Percentiles rank a stretch among this genome's conserved stretches.
These are phyloP conservation scores for Physcomitrium patens DNA, from an alignment of 225 moss, liverwort and hornwort genomes.

Conservation along the genomic window DNA sequence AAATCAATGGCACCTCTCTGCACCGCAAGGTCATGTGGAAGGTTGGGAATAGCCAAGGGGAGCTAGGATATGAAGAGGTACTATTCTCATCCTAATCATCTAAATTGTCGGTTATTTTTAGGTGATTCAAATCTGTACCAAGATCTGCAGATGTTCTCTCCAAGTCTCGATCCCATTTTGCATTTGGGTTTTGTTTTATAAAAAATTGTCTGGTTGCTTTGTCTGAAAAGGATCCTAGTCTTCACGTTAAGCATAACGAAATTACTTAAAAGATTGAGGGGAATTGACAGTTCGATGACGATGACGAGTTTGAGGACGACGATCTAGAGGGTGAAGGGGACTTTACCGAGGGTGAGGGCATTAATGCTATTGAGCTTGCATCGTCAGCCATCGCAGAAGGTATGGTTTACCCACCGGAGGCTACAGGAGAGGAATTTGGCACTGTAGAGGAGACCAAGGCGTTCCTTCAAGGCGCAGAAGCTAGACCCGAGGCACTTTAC, in stretches of 20 bases:
- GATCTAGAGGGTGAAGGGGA: slow-evolving; percentile 34
- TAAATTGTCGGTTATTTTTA: slow-evolving; percentile 24
- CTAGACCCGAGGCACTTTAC: slow-evolving; percentile 37
- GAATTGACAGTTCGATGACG: slow-evolving; percentile 49
- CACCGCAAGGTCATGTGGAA: slow-evolving; percentile 77
- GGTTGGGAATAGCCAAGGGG: slow-evolving; percentile 59
- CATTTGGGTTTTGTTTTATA: too few relatives aligned
- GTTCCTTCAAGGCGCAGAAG: slow-evolving; percentile 43
- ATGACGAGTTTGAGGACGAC: slow-evolving; percentile 45
- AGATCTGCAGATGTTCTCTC: slow-evolving; percentile 4
- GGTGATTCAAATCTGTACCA: slow-evolving; percentile 13
- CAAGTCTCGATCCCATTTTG: neutral
- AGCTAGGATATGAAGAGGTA: slow-evolving; percentile 56
- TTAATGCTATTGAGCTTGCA: slow-evolving; percentile 56
- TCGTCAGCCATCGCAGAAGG: slow-evolving; percentile 54
- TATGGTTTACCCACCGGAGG: slow-evolving; percentile 45
- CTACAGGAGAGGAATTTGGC: slow-evolving; percentile 31
- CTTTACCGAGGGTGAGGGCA: slow-evolving; percentile 36
- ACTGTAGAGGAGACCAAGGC: slow-evolving; percentile 46
- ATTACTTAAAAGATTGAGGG: slow-evolving; percentile 27
- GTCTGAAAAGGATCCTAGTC: slow-evolving; percentile 5
- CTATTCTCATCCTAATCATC: slow-evolving; percentile 5
- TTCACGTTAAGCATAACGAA: slow-evolving; percentile 15
- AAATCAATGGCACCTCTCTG: slow-evolving; percentile 42
- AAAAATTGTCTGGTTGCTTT: neutral